A percentile compares a stretch with the other conserved stretches of the same genome.
Conservation (phyloP, 177 flowering plant species). For the Vitis hybrid region DNA sequence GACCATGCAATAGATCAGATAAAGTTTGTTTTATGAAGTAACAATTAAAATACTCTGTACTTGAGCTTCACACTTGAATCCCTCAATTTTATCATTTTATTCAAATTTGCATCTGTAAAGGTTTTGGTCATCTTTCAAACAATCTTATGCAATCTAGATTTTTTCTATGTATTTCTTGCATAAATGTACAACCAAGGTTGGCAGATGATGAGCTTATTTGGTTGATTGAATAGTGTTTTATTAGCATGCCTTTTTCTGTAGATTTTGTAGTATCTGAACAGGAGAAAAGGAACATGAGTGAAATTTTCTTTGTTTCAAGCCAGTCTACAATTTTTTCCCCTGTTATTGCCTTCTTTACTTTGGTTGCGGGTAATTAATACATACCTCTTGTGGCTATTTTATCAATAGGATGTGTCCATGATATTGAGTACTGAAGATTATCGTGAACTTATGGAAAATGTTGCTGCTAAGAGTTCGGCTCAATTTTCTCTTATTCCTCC, state of each 20-base stretch:
- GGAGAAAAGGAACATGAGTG: too few relatives aligned
- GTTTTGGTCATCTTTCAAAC: too few relatives aligned
- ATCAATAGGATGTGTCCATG: constrained; percentile 74
- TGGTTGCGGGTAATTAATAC: neutral
- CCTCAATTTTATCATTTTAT: too few relatives aligned
- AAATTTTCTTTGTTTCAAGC: neutral
- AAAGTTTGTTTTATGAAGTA: neutral
- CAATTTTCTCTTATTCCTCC: constrained; percentile 63
- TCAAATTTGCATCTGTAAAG: too few relatives aligned
- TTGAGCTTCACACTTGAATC: neutral
- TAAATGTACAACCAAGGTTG: too few relatives aligned
- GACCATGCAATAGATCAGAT: constrained; percentile 4
- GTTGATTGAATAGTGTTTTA: too few relatives aligned
- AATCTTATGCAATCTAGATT: too few relatives aligned
- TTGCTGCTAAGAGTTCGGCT: constrained; percentile 72
- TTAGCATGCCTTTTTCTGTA: too few relatives aligned
- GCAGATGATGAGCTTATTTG: too few relatives aligned
- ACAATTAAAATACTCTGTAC: neutral
- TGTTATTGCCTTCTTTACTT: neutral
- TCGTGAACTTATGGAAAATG: constrained; percentile 63
- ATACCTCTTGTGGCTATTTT: constrained; percentile 7
- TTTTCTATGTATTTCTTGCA: too few relatives aligned
- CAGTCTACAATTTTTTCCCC: neutral
- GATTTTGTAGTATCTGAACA: too few relatives aligned
- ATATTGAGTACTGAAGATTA: constrained; percentile 85